Evolutionary conservation across 768 basidiomycete species (phyloP).

Genomic region (Suillus lakei): DNA sequence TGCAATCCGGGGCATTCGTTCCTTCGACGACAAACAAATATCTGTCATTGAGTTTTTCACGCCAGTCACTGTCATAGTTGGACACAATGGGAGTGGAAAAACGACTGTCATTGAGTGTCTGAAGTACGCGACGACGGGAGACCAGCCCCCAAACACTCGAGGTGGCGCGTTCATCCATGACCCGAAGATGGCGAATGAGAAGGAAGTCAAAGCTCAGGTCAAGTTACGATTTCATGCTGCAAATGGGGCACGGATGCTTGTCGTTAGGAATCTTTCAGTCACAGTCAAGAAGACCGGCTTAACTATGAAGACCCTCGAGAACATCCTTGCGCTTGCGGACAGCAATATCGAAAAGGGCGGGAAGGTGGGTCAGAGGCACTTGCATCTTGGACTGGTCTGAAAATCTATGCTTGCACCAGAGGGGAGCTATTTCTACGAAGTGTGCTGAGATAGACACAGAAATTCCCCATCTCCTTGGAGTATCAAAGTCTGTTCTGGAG

Average conservation of each 20-base stretch:
- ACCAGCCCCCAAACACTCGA: slow-evolving; percentile 95
- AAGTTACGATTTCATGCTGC: slow-evolving; percentile 91
- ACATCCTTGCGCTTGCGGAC: slow-evolving; percentile 78
- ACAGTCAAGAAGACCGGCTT: slow-evolving; percentile 91
- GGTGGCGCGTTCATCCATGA: slow-evolving; percentile 99
- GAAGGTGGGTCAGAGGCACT: slow-evolving; percentile 59
- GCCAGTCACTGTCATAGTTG: slow-evolving; percentile 97
- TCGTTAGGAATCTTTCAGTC: slow-evolving; percentile 88
- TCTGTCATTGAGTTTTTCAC: slow-evolving; percentile 96
- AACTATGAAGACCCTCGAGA: slow-evolving; percentile 98
- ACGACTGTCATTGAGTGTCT: slow-evolving; percentile 99
- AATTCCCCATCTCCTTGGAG: slow-evolving; percentile 91
- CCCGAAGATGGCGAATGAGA: slow-evolving; percentile 99
- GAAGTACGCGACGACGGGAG: slow-evolving; percentile 98
- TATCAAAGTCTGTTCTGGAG: slow-evolving; percentile 97
- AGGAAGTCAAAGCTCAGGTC: slow-evolving; percentile 98
- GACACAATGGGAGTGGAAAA: slow-evolving; percentile 98
- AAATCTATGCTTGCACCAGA: slow-evolving; percentile 44
- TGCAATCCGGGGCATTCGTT: slow-evolving; percentile 91
- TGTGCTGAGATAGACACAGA: slow-evolving; percentile 97
- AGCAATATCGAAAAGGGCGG: slow-evolving; percentile 66
- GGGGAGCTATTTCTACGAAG: slow-evolving; percentile 92
- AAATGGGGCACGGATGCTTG: slow-evolving; percentile 89
- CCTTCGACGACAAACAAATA: slow-evolving; percentile 95
- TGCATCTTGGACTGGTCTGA: not conserved